Evolutionary conservation across 169 alveolate species (phyloP), one percentile per base, ranked within the genome.

Genomic region (Eimeria tenella): DNA sequence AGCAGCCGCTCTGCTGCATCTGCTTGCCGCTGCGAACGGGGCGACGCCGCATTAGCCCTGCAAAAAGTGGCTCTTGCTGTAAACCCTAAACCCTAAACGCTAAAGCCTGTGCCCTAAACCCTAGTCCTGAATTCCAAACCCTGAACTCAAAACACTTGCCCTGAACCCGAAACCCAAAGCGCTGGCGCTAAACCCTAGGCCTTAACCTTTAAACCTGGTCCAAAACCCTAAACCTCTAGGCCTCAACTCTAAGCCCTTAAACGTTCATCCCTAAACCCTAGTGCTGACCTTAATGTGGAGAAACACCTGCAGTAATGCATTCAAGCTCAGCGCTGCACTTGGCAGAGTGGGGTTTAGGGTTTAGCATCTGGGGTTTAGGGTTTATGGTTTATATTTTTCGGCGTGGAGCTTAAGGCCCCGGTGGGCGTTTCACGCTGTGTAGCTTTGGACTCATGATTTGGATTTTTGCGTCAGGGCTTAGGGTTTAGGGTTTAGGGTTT

Each of bases 1-100:
- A 71, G 82, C 82, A n/a, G 82, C 52, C 82, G 50, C 82, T 71
- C 82, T 71, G 82, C 82, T 25, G 82, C 82, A 21, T 25, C 82
- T 31, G 82, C 68, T 58, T 58, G 21, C 21, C 68, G 68, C 68
- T 10, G 19, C 21, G 68, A 58, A 13, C 68, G 68, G 68, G 68
- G 68, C 1, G 68, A 58, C 68, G 2, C 21, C 68, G 68, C 68
- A 17, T 58, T 58, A 17, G 11, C 19, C 19, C 68, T 58, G 68
- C 68, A 58, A 58, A 13, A 1, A 3, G 2, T 10, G 68, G 68
- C 68, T 17, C 68, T 58, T 74, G 49, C 73, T 13, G 23, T 50
- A 71, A 71, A 71, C 81, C 81, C 53, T 31, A 71, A 71, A 71
- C 81, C 53, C 81, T 71, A 71, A 31, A 71, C 81, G 17, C 81